Percentiles rank a stretch among this genome's conserved stretches.
These are phyloP conservation scores for Sporothrix euskadiensis DNA, from an alignment of 2,329 filamentous ascomycete species.

Conservation along the genomic window DNA sequence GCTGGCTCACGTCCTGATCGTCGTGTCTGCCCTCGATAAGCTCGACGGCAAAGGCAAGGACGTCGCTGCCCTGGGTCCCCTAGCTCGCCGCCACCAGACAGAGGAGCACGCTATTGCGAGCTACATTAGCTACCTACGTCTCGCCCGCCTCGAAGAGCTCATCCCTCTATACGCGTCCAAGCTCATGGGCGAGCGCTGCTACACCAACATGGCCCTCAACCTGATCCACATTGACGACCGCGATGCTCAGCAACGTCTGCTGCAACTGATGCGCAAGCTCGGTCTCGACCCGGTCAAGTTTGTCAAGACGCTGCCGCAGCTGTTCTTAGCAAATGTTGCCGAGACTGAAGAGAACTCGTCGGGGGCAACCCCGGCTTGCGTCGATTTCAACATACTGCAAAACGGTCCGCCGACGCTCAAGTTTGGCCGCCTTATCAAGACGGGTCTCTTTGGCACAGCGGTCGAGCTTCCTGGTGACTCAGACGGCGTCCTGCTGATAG, in stretches of 20 bases:
- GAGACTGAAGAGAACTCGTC: slow-evolving; percentile 35
- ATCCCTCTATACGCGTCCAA: slow-evolving; percentile 88
- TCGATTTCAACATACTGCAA: slow-evolving; percentile 54
- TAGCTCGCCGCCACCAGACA: slow-evolving; percentile 44
- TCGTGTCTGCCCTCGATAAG: slow-evolving; percentile 67
- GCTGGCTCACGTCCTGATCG: slow-evolving; percentile 64
- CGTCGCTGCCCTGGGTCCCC: slow-evolving; percentile 43
- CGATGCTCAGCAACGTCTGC: slow-evolving; percentile 64
- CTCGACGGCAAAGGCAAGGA: slow-evolving; percentile 35
- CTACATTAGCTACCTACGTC: slow-evolving; percentile 78
- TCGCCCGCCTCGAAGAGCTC: slow-evolving; percentile 70
- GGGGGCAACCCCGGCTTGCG: slow-evolving; percentile 44
- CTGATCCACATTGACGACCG: slow-evolving; percentile 70
- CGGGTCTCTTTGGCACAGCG: slow-evolving; percentile 69
- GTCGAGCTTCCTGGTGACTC: slow-evolving; percentile 51
- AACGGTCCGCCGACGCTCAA: slow-evolving; percentile 53
- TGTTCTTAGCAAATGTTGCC: slow-evolving; percentile 54
- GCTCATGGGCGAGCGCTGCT: slow-evolving; percentile 63
- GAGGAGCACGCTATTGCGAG: slow-evolving; percentile 76
- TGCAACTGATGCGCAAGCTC: slow-evolving; percentile 74
- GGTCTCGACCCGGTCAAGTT: slow-evolving; percentile 72
- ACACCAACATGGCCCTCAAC: slow-evolving; percentile 73
- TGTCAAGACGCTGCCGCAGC: slow-evolving; percentile 64
- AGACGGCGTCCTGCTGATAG: slow-evolving; percentile 42
- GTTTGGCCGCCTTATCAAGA: slow-evolving; percentile 64